Evolutionary conservation across 805 yeast genomes (phyloP).

Genomic region (Schwanniomyces polymorphus): DNA sequence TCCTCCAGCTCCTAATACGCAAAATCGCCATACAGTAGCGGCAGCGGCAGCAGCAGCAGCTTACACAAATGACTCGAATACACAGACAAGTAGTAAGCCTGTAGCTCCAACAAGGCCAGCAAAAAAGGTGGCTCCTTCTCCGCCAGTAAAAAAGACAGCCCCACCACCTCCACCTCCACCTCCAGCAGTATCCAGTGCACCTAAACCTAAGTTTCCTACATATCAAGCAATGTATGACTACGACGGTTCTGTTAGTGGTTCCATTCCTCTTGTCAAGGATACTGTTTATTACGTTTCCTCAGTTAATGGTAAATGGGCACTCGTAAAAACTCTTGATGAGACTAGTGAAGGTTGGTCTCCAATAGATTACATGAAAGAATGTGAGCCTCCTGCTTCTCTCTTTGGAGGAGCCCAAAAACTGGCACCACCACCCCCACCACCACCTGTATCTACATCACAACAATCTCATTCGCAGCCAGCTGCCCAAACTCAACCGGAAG

Average conservation of each 20-base stretch:
- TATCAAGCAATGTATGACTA: conserved; percentile 86
- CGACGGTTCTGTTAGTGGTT: conserved; percentile 80
- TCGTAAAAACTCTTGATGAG: conserved; percentile 77
- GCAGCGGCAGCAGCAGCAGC: conserved; percentile 2
- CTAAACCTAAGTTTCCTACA: conserved; percentile 68
- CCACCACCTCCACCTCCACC: conserved; percentile 49
- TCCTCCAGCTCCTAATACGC: conserved; percentile 5
- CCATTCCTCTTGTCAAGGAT: conserved; percentile 76
- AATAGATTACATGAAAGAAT: conserved; percentile 76
- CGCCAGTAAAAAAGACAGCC: conserved; percentile 50
- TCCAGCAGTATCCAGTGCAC: conserved; percentile 59
- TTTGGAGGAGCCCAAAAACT: conserved; percentile 22
- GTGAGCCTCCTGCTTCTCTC: conserved; percentile 44
- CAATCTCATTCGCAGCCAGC: not conserved
- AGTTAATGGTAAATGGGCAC: conserved; percentile 91
- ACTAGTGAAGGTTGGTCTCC: conserved; percentile 96
- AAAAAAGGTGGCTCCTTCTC: conserved; percentile 54
- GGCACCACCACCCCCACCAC: conserved; percentile 40
- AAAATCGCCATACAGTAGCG: not conserved
- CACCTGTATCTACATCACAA: conserved; percentile 15
- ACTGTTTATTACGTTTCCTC: conserved; percentile 71
- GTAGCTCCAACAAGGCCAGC: conserved; percentile 24
- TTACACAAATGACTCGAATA: conserved; percentile 4
- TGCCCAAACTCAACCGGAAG: not conserved
- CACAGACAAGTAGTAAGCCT: conserved; percentile 7